phyloP scores from a whole-genome alignment of 495 filamentous ascomycete genomes.

The Parachaetomium inaequale region DNA sequence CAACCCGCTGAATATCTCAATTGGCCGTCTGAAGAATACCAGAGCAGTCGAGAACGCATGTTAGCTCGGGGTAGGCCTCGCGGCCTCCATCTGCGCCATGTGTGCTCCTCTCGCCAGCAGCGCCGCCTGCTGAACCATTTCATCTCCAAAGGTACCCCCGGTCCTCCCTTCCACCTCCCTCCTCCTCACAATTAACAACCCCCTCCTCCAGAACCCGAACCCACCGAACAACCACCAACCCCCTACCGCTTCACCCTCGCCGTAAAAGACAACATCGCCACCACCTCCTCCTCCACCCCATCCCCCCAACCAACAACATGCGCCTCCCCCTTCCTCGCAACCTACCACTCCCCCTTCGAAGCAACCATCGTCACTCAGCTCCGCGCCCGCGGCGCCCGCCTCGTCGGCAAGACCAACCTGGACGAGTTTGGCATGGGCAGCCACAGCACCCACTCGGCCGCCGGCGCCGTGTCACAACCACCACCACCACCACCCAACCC shows the following conservation, averaged over 20 bases:
- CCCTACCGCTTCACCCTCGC: slow-evolving; percentile 47
- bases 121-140: slow-evolving; percentile 34
- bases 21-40: not conserved
- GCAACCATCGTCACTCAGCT: slow-evolving; percentile 74
- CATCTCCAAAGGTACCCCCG: slow-evolving; percentile 23
- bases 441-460: slow-evolving; percentile 71
- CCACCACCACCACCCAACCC: not conserved
- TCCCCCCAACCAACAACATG: slow-evolving; percentile 74
- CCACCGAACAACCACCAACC: slow-evolving; percentile 3
- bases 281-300: slow-evolving; percentile 61
- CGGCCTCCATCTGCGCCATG: slow-evolving; percentile 24
- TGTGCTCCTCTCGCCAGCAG: slow-evolving; percentile 18
- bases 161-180: not conserved
- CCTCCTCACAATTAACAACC: not conserved
- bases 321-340: slow-evolving; percentile 69
- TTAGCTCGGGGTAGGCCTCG: slow-evolving; percentile 23
- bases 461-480: slow-evolving; percentile 57
- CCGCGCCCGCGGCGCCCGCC: slow-evolving; percentile 57
- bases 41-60: slow-evolving; percentile 23
- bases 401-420: slow-evolving; percentile 83
- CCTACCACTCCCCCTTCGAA: slow-evolving; percentile 70
- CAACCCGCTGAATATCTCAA: slow-evolving; percentile 23
- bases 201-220: not conserved
- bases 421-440: slow-evolving; percentile 99
- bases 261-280: slow-evolving; percentile 90